Evolutionary conservation across 257 asterid species (phyloP).

Genomic region (Fraxinus excelsior): DNA sequence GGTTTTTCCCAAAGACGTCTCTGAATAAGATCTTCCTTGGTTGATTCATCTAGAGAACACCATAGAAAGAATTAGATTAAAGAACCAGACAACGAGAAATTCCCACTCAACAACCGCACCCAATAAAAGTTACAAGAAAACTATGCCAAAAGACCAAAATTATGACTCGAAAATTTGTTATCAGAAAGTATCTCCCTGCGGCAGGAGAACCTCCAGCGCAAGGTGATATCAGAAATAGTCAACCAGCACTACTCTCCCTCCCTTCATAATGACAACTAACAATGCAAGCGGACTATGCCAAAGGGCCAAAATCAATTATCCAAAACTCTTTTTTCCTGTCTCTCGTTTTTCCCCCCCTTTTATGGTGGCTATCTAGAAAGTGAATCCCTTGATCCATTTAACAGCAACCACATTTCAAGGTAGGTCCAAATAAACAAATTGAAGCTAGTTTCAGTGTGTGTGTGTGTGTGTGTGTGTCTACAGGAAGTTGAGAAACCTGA

Average conservation of each 20-base stretch:
- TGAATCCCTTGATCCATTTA: slow-evolving; percentile 9
- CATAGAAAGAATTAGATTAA: slow-evolving; percentile 31
- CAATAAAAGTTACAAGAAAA: not conserved
- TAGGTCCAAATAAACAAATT: slow-evolving; percentile 1
- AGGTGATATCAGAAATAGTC: not conserved
- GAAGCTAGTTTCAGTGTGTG: not conserved
- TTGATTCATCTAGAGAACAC: slow-evolving; percentile 56
- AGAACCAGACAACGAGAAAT: not conserved
- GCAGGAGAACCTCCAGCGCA: not conserved
- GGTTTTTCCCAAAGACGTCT: slow-evolving; percentile 84
- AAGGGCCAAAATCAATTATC: not conserved
- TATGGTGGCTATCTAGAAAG: not conserved
- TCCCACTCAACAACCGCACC: not conserved
- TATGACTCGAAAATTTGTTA: not conserved
- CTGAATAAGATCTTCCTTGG: slow-evolving; percentile 70
- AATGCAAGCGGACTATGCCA: not conserved
- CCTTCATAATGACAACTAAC: not conserved
- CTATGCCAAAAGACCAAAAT: not conserved
- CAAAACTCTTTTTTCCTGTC: slow-evolving; percentile 7
- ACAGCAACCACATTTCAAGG: not conserved
- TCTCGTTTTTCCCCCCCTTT: not conserved
- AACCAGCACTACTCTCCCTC: not conserved
- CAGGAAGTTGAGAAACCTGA: slow-evolving; percentile 7
- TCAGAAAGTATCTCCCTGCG: not conserved
- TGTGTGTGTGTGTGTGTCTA: not conserved